Evolutionary conservation across 2,329 filamentous ascomycete species (phyloP).

Genomic region (Phyllosticta ampelicida): DNA sequence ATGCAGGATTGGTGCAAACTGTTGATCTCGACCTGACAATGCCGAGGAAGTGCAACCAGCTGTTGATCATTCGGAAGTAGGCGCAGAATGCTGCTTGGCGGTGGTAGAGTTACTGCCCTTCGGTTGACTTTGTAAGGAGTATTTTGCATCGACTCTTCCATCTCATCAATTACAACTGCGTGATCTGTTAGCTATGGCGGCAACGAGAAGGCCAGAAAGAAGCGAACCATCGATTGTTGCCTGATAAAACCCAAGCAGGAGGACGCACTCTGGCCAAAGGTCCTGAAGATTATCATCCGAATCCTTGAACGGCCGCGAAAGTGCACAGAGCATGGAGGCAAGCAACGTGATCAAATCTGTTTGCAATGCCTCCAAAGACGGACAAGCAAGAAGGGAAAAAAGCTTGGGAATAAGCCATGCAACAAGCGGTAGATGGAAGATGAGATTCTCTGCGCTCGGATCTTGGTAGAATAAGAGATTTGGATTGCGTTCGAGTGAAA

Average conservation of each 20-base stretch:
- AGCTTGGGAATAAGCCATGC: slow-evolving; percentile 45
- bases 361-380: slow-evolving; percentile 31
- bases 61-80: slow-evolving; percentile 30
- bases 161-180: neutral
- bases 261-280: neutral
- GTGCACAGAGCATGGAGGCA: slow-evolving; percentile 24
- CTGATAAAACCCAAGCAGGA: slow-evolving; percentile 27
- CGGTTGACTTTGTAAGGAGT: slow-evolving; percentile 17
- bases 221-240: slow-evolving; percentile 32
- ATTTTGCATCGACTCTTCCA: neutral
- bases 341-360: slow-evolving; percentile 27
- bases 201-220: neutral
- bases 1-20: slow-evolving; percentile 19
- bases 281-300: slow-evolving; percentile 18
- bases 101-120: slow-evolving; percentile 22
- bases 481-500: slow-evolving; percentile 66
- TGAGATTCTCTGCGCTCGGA: neutral
- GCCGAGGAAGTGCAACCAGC: slow-evolving; percentile 31
- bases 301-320: slow-evolving; percentile 27
- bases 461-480: slow-evolving; percentile 44
- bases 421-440: slow-evolving; percentile 36
- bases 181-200: neutral
- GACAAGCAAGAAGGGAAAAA: slow-evolving; percentile 35
- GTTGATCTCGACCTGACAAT: slow-evolving; percentile 24
- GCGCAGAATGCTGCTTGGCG: slow-evolving; percentile 27